These are phyloP conservation scores for Metschnikowia shivogae DNA, from an alignment of 805 yeast genomes.

Conservation along the genomic window DNA sequence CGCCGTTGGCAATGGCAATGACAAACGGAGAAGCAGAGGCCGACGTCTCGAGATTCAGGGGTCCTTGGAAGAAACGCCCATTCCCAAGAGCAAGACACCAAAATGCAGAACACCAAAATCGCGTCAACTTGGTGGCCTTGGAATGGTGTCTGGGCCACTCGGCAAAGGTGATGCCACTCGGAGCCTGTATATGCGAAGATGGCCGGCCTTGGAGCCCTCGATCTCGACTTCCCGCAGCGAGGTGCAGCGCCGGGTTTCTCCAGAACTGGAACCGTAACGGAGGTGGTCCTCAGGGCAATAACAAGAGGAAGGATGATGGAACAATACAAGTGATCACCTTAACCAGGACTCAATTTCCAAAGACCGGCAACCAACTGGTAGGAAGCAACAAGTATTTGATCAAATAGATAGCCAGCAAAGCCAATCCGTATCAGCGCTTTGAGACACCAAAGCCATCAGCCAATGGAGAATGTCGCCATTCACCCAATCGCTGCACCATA, in stretches of 20 bases:
- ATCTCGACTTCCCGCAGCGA: slow-evolving; percentile 30
- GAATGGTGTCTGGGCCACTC: slow-evolving; percentile 68
- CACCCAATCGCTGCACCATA: slow-evolving; percentile 54
- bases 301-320: slow-evolving; percentile 56
- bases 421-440: slow-evolving; percentile 66
- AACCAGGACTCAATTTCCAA: slow-evolving; percentile 50
- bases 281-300: slow-evolving; percentile 73
- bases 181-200: slow-evolving; percentile 71
- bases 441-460: slow-evolving; percentile 63
- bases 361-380: slow-evolving; percentile 62
- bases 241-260: slow-evolving; percentile 68
- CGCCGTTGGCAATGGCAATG: slow-evolving; percentile 20
- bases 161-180: slow-evolving; percentile 70
- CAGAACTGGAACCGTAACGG: slow-evolving; percentile 67
- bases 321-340: slow-evolving; percentile 65
- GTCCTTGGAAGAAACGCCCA: slow-evolving; percentile 42
- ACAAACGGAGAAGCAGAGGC: slow-evolving; percentile 20
- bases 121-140: slow-evolving; percentile 68
- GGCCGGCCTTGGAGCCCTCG: slow-evolving; percentile 48
- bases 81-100: slow-evolving; percentile 60
- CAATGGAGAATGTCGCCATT: slow-evolving; percentile 66
- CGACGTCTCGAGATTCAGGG: slow-evolving; percentile 15
- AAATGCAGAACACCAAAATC: slow-evolving; percentile 58
- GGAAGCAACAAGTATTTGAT: slow-evolving; percentile 51
- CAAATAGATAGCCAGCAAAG: slow-evolving; percentile 62